Evolutionary conservation across 1,284 basidiomycete species (phyloP).

Genomic region (Stygiomarasmius scandens): DNA sequence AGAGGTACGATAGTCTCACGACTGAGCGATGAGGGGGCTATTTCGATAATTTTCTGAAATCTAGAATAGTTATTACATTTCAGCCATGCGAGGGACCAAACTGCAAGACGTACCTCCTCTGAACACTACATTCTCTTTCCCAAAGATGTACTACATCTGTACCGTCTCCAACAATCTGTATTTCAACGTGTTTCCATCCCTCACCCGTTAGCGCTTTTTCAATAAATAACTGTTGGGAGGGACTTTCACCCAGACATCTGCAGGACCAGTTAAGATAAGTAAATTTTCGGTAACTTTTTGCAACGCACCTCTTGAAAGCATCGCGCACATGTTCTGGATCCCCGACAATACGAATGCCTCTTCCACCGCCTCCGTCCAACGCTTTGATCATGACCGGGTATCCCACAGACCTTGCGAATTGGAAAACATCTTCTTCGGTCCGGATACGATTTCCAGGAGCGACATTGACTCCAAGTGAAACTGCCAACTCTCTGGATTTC

Average conservation of each 20-base stretch:
- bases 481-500: conserved; percentile 50
- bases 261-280: background rate
- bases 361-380: conserved; percentile 57
- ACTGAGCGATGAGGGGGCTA: conserved; percentile 35
- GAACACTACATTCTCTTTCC: conserved; percentile 42
- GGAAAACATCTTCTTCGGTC: conserved; percentile 34
- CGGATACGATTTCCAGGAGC: conserved; percentile 45
- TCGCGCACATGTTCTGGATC: conserved; percentile 31
- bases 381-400: conserved; percentile 60
- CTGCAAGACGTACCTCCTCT: conserved; percentile 30
- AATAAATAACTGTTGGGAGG: conserved; percentile 39
- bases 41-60: conserved; percentile 42
- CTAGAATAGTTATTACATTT: conserved; percentile 23
- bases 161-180: conserved; percentile 40
- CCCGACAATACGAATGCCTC: conserved; percentile 48
- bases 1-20: conserved; percentile 26
- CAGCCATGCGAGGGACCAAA: background rate
- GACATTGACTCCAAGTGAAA: conserved; percentile 43
- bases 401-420: conserved; percentile 37
- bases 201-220: conserved; percentile 40
- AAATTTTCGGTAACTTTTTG: background rate
- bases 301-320: conserved; percentile 42
- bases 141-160: conserved; percentile 35
- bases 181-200: conserved; percentile 41
- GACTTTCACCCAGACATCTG: conserved; percentile 43